Conservation (phyloP, 1,284 basidiomycete genomes). For the Sanghuangporus sanghuang region DNA sequence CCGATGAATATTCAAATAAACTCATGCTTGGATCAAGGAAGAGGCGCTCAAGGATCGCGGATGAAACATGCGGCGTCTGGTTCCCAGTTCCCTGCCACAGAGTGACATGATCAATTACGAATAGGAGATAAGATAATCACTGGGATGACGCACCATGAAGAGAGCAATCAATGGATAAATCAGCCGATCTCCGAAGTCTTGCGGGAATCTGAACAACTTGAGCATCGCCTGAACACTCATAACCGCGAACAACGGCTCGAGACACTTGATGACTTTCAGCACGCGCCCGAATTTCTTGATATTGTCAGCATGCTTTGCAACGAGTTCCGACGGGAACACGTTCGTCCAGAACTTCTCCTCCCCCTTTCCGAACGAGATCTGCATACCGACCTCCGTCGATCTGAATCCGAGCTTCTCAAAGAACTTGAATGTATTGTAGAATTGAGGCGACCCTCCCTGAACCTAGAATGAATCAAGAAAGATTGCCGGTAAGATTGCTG, state of each 20-base stretch:
- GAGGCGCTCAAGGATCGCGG: constrained; percentile 52
- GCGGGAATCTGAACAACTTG: constrained; percentile 52
- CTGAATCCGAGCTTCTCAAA: constrained; percentile 51
- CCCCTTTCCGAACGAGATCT: constrained; percentile 60
- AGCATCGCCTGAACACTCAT: constrained; percentile 57
- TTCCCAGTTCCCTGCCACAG: constrained; percentile 47
- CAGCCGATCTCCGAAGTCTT: constrained; percentile 52
- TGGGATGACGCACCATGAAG: constrained; percentile 33
- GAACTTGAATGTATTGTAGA: constrained; percentile 53
- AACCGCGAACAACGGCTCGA: constrained; percentile 52
- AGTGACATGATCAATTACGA: not conserved
- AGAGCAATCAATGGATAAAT: constrained; percentile 53
- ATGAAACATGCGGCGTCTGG: constrained; percentile 53
- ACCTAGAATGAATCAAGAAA: constrained; percentile 19
- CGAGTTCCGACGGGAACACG: constrained; percentile 53
- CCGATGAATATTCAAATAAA: constrained; percentile 33
- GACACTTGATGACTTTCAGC: constrained; percentile 46
- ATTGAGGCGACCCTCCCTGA: constrained; percentile 51
- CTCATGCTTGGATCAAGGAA: constrained; percentile 57
- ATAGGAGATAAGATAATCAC: not conserved
- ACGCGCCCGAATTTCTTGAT: constrained; percentile 56
- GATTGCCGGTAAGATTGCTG: not conserved
- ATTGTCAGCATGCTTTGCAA: constrained; percentile 41
- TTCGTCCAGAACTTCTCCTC: constrained; percentile 61
- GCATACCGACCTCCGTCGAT: constrained; percentile 50